Evolutionary conservation across 768 basidiomycete species (phyloP).

Genomic region (Cubamyces lactineus): DNA sequence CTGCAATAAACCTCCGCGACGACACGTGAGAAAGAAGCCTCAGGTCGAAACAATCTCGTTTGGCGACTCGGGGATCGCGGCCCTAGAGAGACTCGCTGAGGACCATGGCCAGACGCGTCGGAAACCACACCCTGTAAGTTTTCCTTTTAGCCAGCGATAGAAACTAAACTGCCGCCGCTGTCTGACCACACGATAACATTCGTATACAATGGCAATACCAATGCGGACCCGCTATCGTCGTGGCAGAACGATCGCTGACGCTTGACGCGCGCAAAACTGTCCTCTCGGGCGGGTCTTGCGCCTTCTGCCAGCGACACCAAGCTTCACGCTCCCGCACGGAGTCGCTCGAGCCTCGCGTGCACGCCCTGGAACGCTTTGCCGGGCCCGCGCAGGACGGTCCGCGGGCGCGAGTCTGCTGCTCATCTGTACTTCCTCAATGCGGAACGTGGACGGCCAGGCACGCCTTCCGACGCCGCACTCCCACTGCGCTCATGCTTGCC

Average conservation of each 20-base stretch:
- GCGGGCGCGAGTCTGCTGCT: background rate
- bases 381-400: background rate
- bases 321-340: background rate
- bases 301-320: background rate
- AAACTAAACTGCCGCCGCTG: constrained; percentile 2
- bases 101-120: constrained; percentile 6
- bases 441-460: constrained; percentile 15
- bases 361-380: constrained; percentile 5
- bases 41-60: constrained; percentile 1
- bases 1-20: constrained; percentile 1
- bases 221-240: background rate
- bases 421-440: background rate
- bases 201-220: too few relatives aligned
- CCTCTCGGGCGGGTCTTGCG: constrained; percentile 4
- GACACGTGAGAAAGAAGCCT: constrained; percentile 12
- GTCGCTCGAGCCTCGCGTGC: too few relatives aligned
- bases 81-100: background rate
- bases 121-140: constrained; percentile 22
- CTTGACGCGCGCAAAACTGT: background rate
- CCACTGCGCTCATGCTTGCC: constrained; percentile 14
- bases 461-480: constrained; percentile 8
- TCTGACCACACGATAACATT: background rate
- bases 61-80: background rate
- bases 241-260: background rate
- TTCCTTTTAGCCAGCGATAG: constrained; percentile 9